These are phyloP conservation scores for Ophiostoma sp. DNA, from an alignment of 2,329 filamentous ascomycete genomes.

Conservation along the genomic window DNA sequence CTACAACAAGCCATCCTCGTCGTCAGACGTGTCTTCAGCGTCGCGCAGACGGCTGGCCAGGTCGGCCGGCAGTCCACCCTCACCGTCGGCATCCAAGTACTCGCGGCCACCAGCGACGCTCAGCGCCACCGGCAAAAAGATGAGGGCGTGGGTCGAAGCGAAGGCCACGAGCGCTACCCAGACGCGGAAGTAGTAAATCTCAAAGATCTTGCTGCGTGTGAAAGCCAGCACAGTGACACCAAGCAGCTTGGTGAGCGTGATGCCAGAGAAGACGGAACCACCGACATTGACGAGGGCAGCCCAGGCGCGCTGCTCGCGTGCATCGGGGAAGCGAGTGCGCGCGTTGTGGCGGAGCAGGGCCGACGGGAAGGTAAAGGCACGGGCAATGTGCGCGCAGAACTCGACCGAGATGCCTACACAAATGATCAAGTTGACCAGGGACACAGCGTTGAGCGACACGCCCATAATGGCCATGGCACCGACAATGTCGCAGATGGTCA, in stretches of 20 bases:
- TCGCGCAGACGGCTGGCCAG: slow-evolving; percentile 58
- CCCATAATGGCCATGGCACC: slow-evolving; percentile 88
- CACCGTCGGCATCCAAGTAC: slow-evolving; percentile 82
- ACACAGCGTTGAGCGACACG: slow-evolving; percentile 92
- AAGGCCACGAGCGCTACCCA: slow-evolving; percentile 92
- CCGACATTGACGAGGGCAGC: slow-evolving; percentile 93
- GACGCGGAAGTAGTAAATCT: slow-evolving; percentile 98
- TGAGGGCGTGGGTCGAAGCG: slow-evolving; percentile 81
- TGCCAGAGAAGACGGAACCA: slow-evolving; percentile 90
- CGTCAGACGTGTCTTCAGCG: slow-evolving; percentile 78
- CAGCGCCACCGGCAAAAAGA: slow-evolving; percentile 88
- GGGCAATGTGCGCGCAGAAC: slow-evolving; percentile 94
- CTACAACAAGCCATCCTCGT: slow-evolving; percentile 48
- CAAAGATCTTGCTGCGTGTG: slow-evolving; percentile 96
- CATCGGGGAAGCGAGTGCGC: slow-evolving; percentile 71
- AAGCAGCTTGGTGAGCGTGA: slow-evolving; percentile 91
- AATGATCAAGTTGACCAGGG: slow-evolving; percentile 93
- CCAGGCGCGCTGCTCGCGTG: slow-evolving; percentile 81
- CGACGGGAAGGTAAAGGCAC: slow-evolving; percentile 93
- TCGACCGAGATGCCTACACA: slow-evolving; percentile 96
- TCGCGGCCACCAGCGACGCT: slow-evolving; percentile 83
- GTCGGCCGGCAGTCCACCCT: slow-evolving; percentile 88
- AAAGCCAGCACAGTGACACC: slow-evolving; percentile 92
- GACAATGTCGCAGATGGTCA: slow-evolving; percentile 93
- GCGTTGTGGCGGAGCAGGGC: slow-evolving; percentile 78